Evolutionary conservation across 179 eudicot species (phyloP).

Genomic region (Vitellaria paradoxa): DNA sequence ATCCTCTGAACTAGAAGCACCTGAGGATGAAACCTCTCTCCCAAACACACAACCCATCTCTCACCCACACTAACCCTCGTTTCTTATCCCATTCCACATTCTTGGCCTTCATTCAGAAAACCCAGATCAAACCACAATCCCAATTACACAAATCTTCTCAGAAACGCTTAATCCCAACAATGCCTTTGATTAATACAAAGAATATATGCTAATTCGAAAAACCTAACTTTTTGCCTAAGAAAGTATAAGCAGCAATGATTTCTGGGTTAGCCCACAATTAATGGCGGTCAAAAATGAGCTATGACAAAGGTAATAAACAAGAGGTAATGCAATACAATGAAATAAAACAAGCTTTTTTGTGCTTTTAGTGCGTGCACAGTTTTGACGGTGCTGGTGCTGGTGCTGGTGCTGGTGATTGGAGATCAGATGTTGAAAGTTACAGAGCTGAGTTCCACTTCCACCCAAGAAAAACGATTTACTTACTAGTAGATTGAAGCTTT

Average conservation of each 20-base stretch:
- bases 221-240: conserved; percentile 29
- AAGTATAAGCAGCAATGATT: conserved; percentile 31
- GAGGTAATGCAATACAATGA: not conserved
- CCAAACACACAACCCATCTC: conserved; percentile 56
- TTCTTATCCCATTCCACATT: conserved; percentile 21
- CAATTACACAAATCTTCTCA: not conserved
- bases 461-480: not conserved
- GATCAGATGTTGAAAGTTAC: conserved; percentile 14
- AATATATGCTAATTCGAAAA: conserved; percentile 20
- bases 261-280: conserved; percentile 17
- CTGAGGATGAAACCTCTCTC: conserved; percentile 35
- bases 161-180: conserved; percentile 14
- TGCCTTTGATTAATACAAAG: conserved; percentile 3
- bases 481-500: not conserved
- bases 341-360: conserved; percentile 13
- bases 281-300: conserved; percentile 24
- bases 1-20: conserved; percentile 32
- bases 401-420: not conserved
- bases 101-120: conserved; percentile 15
- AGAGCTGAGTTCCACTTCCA: not conserved
- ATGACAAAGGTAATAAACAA: conserved; percentile 1
- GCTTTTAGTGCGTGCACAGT: not conserved
- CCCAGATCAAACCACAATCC: not conserved
- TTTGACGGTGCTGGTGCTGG: not conserved
- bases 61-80: conserved; percentile 23